Base-by-base conservation (phyloP, 2,329 filamentous ascomycete genomes). In the Pseudocercospora ulei region DNA sequence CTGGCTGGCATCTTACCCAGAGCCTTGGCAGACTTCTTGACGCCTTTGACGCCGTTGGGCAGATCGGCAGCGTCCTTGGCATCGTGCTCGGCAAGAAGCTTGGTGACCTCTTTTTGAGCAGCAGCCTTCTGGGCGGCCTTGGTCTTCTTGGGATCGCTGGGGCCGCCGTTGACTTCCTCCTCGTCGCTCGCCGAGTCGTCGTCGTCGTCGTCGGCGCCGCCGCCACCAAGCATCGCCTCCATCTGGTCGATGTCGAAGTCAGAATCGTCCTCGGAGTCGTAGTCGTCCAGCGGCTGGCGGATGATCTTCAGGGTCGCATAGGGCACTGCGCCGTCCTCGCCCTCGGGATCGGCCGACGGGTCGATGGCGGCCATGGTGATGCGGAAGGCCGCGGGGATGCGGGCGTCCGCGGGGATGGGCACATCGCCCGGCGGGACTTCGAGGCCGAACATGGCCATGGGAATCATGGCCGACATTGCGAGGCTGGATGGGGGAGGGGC, bases 321-420 rank as follows among this genome's bases (percentile, higher is more conserved):
- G 54, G 79, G 74, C 46, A 77, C 65, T 9, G 48, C 52, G 40
- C 62, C 59, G 20, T 62, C 60, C 29, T 63, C 61, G 38, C 62
- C 57, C 51, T 65, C 61, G 16, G 65, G 58, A 50, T 76, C 71
- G 55, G 82, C 82, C 57, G 76, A 85, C 42, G 90, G 90, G 62
- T 98, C 88, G 62, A 98, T 80, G 51, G 90, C 90, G 57, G 92
- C 90, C 90, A 98, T 98, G 57, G 87, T 96, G 60, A 98, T 85
- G 62, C 85, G 85, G 69, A 95, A 92, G 62, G 82, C 82, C 45
- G 85, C 83, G 60, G 83, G 82, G 56, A 88, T 80, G 52, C 88
- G 78, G 48, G 78, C 72, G 48, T 78, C 70, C 41, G 83, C 85
- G 51, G 84, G 80, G 55, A 95, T 77, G 62, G 90, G 70, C 62